Evolutionary conservation across 495 filamentous ascomycete species (phyloP).

Genomic region (Astrothelium subdiscretum): DNA sequence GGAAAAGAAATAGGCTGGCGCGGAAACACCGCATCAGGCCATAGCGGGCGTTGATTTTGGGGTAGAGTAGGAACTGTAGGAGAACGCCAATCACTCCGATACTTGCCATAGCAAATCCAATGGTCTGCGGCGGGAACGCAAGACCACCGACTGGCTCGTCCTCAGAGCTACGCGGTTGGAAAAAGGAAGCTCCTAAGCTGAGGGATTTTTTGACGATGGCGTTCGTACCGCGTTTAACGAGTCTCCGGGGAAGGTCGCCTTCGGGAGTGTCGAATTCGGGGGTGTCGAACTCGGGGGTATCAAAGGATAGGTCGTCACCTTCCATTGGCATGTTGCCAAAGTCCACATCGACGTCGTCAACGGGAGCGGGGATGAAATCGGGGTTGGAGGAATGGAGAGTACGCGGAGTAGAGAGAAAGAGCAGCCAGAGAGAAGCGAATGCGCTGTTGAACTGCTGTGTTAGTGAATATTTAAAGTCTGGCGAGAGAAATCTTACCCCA

Average conservation of each 20-base stretch:
- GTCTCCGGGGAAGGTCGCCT: neutral
- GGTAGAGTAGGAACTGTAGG: constrained; percentile 23
- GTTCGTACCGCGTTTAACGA: neutral
- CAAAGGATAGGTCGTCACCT: constrained; percentile 1
- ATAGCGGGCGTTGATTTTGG: constrained; percentile 18
- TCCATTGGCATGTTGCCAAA: constrained; percentile 2
- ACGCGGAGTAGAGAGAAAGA: constrained; percentile 23
- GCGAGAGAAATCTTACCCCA: constrained; percentile 11
- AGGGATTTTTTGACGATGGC: neutral
- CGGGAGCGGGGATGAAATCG: constrained; percentile 9
- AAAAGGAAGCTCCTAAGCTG: neutral
- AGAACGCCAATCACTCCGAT: constrained; percentile 23
- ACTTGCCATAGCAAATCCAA: constrained; percentile 24
- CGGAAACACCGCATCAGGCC: constrained; percentile 26
- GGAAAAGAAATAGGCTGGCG: constrained; percentile 22
- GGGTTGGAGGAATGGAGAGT: neutral
- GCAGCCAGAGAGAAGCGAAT: constrained; percentile 22
- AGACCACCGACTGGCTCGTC: constrained; percentile 13
- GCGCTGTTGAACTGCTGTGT: constrained; percentile 6
- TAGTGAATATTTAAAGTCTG: neutral
- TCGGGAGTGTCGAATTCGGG: neutral
- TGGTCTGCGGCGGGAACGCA: constrained; percentile 18
- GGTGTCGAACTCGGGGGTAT: neutral
- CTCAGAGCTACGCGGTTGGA: neutral
- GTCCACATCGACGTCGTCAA: neutral